A percentile compares a stretch with the other conserved stretches of the same genome.
Conservation (phyloP, 2,329 filamentous ascomycete species). For the Arthrobotrys musiformis region DNA sequence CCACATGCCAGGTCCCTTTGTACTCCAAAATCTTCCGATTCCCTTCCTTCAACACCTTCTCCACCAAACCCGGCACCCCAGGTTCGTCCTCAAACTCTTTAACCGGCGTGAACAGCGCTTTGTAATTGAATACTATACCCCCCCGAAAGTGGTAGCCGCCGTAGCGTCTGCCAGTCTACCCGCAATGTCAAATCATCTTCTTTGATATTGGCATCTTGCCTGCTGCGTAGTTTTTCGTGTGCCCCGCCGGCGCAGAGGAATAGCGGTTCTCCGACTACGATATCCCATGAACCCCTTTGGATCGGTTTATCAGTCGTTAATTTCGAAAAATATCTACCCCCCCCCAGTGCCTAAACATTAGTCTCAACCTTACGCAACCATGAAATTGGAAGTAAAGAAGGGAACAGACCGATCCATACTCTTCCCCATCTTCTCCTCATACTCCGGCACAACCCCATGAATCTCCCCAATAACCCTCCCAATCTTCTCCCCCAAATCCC, state of each 20-base stretch:
- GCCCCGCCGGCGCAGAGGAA: constrained; percentile 78
- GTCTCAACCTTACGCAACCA: not conserved
- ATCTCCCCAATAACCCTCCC: constrained; percentile 76
- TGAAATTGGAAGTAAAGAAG: not conserved
- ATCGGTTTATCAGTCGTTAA: constrained; percentile 79
- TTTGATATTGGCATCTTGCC: constrained; percentile 70
- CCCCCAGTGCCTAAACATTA: not conserved
- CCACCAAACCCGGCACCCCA: constrained; percentile 74
- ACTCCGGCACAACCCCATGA: constrained; percentile 80
- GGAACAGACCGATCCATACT: constrained; percentile 79
- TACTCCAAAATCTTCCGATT: constrained; percentile 79
- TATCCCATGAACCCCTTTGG: constrained; percentile 84
- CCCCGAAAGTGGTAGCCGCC: constrained; percentile 80
- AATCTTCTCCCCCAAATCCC: constrained; percentile 80
- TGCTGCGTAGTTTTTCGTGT: constrained; percentile 68
- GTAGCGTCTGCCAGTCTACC: constrained; percentile 88
- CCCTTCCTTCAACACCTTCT: constrained; percentile 76
- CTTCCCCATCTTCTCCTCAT: constrained; percentile 86
- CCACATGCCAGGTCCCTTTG: constrained; percentile 82
- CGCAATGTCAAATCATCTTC: constrained; percentile 74
- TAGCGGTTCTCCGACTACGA: constrained; percentile 79
- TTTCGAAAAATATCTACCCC: constrained; percentile 79
- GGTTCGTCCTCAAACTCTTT: constrained; percentile 76
- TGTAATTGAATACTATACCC: constrained; percentile 86
- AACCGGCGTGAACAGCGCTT: constrained; percentile 82